phyloP scores from a whole-genome alignment of 176 grass and related monocot species.

The Echinochloa phyllopogon region DNA sequence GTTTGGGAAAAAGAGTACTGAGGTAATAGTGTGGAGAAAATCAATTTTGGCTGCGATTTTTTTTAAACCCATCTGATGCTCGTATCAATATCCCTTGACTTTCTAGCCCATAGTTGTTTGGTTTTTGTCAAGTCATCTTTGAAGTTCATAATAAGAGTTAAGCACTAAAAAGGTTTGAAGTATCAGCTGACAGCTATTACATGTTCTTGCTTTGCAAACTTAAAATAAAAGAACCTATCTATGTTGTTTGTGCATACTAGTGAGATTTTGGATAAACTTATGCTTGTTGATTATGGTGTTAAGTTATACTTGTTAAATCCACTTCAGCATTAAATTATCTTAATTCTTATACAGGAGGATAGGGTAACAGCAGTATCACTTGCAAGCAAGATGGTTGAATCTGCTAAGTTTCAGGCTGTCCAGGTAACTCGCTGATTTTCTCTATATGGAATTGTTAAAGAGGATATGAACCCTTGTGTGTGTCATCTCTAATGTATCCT shows the following conservation, averaged over 20 bases:
- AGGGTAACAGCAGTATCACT: slow-evolving; percentile 64
- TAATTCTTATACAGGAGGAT: slow-evolving; percentile 71
- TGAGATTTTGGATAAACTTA: neutral
- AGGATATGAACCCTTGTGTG: slow-evolving; percentile 16
- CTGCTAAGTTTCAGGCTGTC: slow-evolving; percentile 81
- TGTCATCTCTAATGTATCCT: slow-evolving; percentile 51
- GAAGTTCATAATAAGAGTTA: neutral
- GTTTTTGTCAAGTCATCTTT: slow-evolving; percentile 19
- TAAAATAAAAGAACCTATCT: neutral
- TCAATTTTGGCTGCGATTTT: neutral
- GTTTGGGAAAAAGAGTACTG: slow-evolving; percentile 87
- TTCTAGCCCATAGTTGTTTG: slow-evolving; percentile 1
- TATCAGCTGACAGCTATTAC: neutral
- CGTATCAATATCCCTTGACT: neutral
- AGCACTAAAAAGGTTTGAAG: slow-evolving; percentile 1
- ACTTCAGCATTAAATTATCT: slow-evolving; percentile 21
- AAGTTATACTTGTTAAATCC: slow-evolving; percentile 27
- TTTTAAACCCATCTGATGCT: neutral
- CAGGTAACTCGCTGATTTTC: slow-evolving; percentile 56
- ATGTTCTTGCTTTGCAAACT: slow-evolving; percentile 6
- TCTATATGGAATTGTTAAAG: slow-evolving; percentile 17
- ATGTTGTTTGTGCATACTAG: neutral
- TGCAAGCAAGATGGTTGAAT: slow-evolving; percentile 88
- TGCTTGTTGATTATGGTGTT: neutral
- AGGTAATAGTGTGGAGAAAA: slow-evolving; percentile 61